Evolutionary conservation across 352 stramenopile species (phyloP), one percentile per base, ranked within the genome.

Genomic region (Phytophthora rubi): DNA sequence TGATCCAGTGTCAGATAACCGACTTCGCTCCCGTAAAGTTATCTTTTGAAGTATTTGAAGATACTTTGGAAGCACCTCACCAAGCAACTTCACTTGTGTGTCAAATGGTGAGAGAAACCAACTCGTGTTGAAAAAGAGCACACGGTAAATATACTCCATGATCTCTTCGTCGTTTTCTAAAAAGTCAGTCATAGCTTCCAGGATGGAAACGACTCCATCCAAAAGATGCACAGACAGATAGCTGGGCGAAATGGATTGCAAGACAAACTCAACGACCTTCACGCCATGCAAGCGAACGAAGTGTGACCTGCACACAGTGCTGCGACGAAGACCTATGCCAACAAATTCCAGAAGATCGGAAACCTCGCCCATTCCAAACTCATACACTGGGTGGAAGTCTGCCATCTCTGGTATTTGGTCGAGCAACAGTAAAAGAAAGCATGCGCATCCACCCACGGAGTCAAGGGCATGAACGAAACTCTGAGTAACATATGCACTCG

Each of bases 31-130:
- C 48, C 55, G 54, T 62, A 66, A 60, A 10, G 48, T 69, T 44
- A 59, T 37, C 51, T 70, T 73, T 65, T 88, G 82, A 37, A 94
- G 61, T 39, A 86, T 67, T 58, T 80, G 61, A 12, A 93, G 51
- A 59, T 93, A 94, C 33, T 65, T 74, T 12, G 87, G 85, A 13
- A 94, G 52, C 8, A 91, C 68, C 16, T 90, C 80, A 30, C 75
- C 72, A 0, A 94, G 61, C 5, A 96, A 65, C 45, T 88, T 90
- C 2, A 77, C 61, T 80, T 96, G 89, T 6, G 86, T 94, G 5
- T 90, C 83, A 59, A 88, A 94, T 15, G 85, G 86, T 30, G 84
- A 77, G 2, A 90, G 65, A 71, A 93, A 96, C 89, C 89, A 96
- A 45, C 77, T 93, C 13, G 77, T 84, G 42, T 92, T 94, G 51